Conservation (phyloP, 2,329 filamentous ascomycete genomes). For the Trichoderma citrinoviride region DNA sequence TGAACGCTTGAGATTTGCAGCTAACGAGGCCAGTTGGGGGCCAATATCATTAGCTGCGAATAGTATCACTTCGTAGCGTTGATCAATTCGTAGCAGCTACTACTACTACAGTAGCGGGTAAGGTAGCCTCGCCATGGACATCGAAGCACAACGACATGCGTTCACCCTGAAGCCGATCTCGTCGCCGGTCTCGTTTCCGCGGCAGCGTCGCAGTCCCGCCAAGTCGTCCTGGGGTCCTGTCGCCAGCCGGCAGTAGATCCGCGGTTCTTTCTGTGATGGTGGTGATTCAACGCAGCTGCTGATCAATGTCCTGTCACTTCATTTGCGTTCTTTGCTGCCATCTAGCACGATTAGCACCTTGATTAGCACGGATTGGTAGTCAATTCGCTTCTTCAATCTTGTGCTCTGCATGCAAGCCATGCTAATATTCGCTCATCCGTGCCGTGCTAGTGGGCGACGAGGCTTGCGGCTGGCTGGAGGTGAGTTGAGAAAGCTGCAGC, state of each 20-base stretch:
- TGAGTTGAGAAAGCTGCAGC: not conserved
- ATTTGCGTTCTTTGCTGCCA: not conserved
- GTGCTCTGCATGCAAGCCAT: not conserved
- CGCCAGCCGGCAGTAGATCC: not conserved
- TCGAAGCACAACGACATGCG: not conserved
- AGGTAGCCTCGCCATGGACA: not conserved
- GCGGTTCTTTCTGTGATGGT: not conserved
- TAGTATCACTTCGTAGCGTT: not conserved
- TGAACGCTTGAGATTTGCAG: slow-evolving; percentile 10
- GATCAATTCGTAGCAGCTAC: not conserved
- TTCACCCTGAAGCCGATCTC: not conserved
- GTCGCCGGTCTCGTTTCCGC: not conserved
- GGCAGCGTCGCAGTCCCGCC: slow-evolving; percentile 1
- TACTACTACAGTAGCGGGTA: too few species aligned
- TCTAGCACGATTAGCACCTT: not conserved
- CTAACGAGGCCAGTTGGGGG: slow-evolving; percentile 7
- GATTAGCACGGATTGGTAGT: not conserved
- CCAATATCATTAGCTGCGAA: not conserved
- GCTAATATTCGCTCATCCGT: slow-evolving; percentile 2
- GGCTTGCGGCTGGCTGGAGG: slow-evolving; percentile 4
- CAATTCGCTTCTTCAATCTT: not conserved
- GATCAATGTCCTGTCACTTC: not conserved
- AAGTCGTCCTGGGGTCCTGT: slow-evolving; percentile 7
- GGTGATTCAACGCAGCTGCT: slow-evolving; percentile 8
- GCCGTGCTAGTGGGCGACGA: slow-evolving; percentile 11